phyloP scores from a whole-genome alignment of 2,329 filamentous ascomycete genomes.

The Sarocladium strictum region DNA sequence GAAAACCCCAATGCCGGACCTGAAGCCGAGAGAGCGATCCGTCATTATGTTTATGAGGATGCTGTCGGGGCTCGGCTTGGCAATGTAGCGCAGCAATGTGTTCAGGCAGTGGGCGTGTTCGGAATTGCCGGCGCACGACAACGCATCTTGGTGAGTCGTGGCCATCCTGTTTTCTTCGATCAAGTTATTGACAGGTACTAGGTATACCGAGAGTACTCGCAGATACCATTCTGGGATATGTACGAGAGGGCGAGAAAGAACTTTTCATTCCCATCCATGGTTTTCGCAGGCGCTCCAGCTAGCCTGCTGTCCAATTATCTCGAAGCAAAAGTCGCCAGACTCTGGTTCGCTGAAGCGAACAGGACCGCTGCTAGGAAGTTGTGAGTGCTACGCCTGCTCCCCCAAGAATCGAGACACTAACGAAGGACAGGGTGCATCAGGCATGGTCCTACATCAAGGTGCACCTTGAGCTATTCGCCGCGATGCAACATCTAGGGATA shows the following conservation, averaged over 20 bases:
- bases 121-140: constrained; percentile 47
- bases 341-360: constrained; percentile 16
- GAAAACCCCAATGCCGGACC: constrained; percentile 37
- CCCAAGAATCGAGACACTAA: neutral
- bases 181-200: constrained; percentile 20
- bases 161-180: neutral
- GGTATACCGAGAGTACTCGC: constrained; percentile 46
- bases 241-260: constrained; percentile 21
- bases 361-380: neutral
- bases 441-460: constrained; percentile 37
- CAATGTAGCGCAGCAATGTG: constrained; percentile 25
- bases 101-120: constrained; percentile 41
- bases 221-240: constrained; percentile 42
- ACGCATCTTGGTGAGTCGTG: constrained; percentile 41
- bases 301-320: constrained; percentile 22
- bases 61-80: constrained; percentile 34
- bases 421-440: constrained; percentile 21
- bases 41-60: constrained; percentile 43
- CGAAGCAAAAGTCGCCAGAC: constrained; percentile 19
- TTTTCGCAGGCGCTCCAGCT: constrained; percentile 27
- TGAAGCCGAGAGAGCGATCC: constrained; percentile 33
- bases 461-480: constrained; percentile 47
- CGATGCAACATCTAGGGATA: constrained; percentile 46
- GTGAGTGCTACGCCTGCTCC: neutral
- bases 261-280: constrained; percentile 23